A percentile compares a stretch with the other conserved stretches of the same genome.
Evolutionary conservation across 176 grass and related monocot genomes (phyloP).

Genomic region (Aegilops longissima): DNA sequence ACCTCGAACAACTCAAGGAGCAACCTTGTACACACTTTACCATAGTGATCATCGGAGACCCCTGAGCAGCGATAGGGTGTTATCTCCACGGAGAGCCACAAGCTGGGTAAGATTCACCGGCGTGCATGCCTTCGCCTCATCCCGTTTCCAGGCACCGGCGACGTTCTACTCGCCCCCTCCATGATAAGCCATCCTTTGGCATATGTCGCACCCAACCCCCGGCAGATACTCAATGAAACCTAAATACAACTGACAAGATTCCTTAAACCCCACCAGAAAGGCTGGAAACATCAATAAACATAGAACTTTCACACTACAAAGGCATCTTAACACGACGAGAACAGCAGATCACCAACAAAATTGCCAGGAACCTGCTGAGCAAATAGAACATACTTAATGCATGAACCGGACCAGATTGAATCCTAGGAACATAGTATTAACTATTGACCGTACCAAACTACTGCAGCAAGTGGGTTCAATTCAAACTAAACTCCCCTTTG

Average conservation of each 20-base stretch:
- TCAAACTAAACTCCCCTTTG: not conserved
- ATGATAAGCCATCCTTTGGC: too few species aligned
- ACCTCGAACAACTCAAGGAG: too few species aligned
- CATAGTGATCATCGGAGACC: too few species aligned
- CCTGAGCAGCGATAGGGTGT: too few species aligned
- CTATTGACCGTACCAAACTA: not conserved
- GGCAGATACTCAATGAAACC: not conserved
- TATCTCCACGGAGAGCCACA: too few species aligned
- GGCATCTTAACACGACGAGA: not conserved
- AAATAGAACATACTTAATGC: not conserved
- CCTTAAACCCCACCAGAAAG: not conserved
- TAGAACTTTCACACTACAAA: not conserved
- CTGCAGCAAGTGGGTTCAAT: not conserved
- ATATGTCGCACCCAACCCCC: too few species aligned
- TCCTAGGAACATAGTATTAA: slow-evolving; percentile 36
- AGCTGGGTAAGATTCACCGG: too few species aligned
- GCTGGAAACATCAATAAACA: not conserved
- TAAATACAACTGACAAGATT: not conserved
- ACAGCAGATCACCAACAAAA: not conserved
- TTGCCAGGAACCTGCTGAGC: slow-evolving; percentile 12
- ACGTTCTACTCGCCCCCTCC: too few species aligned
- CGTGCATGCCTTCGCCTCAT: too few species aligned
- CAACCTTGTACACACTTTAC: too few species aligned
- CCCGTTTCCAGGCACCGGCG: too few species aligned
- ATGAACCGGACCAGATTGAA: not conserved